phyloP scores from a whole-genome alignment of 139 green algal genomes.

The Pycnococcus provasolii region DNA sequence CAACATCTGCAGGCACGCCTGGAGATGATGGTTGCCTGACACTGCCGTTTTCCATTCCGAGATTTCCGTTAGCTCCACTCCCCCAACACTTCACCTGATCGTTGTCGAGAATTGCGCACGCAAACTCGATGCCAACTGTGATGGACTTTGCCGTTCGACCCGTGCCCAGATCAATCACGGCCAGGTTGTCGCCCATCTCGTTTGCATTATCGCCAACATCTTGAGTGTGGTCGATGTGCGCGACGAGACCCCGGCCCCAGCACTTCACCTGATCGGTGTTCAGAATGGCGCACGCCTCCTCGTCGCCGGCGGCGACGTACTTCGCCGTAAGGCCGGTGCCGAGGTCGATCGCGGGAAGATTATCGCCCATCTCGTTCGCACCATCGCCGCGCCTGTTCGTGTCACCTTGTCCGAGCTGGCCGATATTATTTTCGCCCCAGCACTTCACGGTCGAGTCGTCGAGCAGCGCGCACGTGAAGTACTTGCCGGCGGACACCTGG shows the following conservation, averaged over 20 bases:
- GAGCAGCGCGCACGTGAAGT: slow-evolving; percentile 10
- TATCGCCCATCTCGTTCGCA: slow-evolving; percentile 6
- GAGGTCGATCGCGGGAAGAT: neutral
- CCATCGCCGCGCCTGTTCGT: neutral
- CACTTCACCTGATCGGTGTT: slow-evolving; percentile 2
- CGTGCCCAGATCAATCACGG: neutral
- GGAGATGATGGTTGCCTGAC: too few species aligned
- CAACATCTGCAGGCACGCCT: too few species aligned
- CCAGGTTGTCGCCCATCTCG: slow-evolving; percentile 3
- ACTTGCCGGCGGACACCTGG: neutral
- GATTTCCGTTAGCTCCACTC: too few species aligned
- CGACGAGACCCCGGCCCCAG: slow-evolving; percentile 6
- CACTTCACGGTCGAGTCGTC: neutral
- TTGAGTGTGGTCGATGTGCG: slow-evolving; percentile 14
- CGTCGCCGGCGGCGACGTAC: neutral
- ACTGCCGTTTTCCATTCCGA: too few species aligned
- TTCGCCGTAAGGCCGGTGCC: neutral
- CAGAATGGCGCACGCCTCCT: neutral
- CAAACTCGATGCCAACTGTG: too few species aligned
- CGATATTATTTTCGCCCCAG: neutral
- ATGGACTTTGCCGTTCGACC: too few species aligned
- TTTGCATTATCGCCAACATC: neutral
- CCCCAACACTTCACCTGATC: too few species aligned
- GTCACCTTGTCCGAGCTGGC: slow-evolving; percentile 7
- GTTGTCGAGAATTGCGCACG: too few species aligned